Base-by-base conservation (phyloP, 2,329 filamentous ascomycete species). In the Elsinoe arachidis region DNA sequence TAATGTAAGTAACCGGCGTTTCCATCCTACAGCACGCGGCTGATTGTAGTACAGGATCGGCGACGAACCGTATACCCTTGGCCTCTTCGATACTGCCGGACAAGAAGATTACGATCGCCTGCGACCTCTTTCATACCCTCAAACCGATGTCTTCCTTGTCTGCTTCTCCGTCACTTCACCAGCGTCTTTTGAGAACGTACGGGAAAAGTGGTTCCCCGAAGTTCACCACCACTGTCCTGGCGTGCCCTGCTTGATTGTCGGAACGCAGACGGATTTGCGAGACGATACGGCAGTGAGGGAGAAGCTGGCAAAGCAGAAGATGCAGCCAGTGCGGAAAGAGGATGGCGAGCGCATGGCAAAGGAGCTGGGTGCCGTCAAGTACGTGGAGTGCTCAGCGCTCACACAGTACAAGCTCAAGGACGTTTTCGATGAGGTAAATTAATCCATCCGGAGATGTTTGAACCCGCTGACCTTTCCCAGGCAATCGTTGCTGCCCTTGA, bases 41-140 rank as follows among this genome's bases (percentile, higher is more conserved):
- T 51, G 12, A 66, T 58, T 44, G 60, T 53, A 63, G 39, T 59
- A 56, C 70, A 99, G 93, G 93, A 97, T 99, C 72, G 93, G 93
- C 63, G 93, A 97, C 73, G 93, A 99, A 76, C 93, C 93, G 59
- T 97, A 97, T 74, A 99, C 93, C 14, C 81, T 99, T 49, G 93
- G 93, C 59, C 82, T 99, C 26, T 99, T 97, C 71, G 93, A 99
- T 85, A 99, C 93, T 37, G 93, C 93, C 61, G 93, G 93, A 74
- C 93, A 99, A 78, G 93, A 99, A 81, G 92, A 99, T 85, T 97
- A 97, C 77, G 93, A 99, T 75, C 87, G 93, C 67, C 84, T 99
- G 63, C 88, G 93, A 69, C 93, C 93, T 49, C 83, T 97, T 60
- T 97, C 93, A 62, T 99, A 99, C 73, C 93, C 93, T 1, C 93